Conservation (phyloP, 1,139 yeast genomes). For the Scheffersomyces titani region DNA sequence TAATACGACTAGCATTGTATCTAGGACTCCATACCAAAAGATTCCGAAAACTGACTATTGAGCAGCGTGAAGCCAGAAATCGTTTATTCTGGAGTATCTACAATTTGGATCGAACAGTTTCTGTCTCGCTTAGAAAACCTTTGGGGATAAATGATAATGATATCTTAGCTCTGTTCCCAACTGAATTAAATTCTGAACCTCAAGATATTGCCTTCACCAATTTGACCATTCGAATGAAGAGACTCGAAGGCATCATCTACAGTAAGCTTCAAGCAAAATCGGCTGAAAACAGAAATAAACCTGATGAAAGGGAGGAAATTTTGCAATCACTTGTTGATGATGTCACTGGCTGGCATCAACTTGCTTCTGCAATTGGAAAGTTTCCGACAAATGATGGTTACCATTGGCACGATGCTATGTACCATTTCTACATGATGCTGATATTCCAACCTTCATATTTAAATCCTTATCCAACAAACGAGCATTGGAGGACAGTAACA, state of each 20-base stretch:
- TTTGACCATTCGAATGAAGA: not conserved
- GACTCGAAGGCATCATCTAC: not conserved
- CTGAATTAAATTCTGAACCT: constrained; percentile 3
- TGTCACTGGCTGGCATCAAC: not conserved
- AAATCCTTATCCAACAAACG: constrained; percentile 41
- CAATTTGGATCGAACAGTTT: constrained; percentile 46
- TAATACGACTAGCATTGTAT: constrained; percentile 40
- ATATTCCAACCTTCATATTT: constrained; percentile 50
- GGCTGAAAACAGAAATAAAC: not conserved
- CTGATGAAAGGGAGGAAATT: not conserved
- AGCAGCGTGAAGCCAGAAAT: constrained; percentile 39
- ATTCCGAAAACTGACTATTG: constrained; percentile 18
- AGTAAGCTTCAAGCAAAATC: not conserved
- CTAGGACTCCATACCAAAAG: constrained; percentile 44
- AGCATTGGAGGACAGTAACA: constrained; percentile 36
- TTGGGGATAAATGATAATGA: constrained; percentile 48
- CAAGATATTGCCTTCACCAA: not conserved
- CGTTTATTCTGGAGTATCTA: constrained; percentile 54
- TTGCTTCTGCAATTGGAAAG: not conserved
- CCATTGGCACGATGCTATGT: constrained; percentile 48
- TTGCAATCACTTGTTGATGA: not conserved
- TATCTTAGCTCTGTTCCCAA: constrained; percentile 44
- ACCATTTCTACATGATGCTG: constrained; percentile 42
- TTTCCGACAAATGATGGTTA: not conserved
- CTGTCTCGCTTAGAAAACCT: constrained; percentile 45